These are phyloP conservation scores for Brasilioporus rufonigricans DNA, from an alignment of 768 basidiomycete species.

Conservation along the genomic window DNA sequence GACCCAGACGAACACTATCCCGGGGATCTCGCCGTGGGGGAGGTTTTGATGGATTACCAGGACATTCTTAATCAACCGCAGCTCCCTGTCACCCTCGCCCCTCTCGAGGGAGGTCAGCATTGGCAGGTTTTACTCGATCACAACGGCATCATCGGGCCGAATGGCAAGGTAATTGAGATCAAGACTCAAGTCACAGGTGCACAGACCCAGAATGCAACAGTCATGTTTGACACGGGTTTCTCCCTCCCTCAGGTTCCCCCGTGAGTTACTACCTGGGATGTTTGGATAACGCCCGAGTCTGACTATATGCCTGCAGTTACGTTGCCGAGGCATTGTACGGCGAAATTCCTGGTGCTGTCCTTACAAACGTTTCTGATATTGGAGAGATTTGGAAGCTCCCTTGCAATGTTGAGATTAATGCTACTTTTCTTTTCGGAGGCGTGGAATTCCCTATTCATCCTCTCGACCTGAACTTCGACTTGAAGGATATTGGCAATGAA, in stretches of 20 bases:
- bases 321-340: constrained; percentile 64
- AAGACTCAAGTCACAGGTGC: constrained; percentile 43
- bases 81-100: constrained; percentile 44
- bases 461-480: constrained; percentile 49
- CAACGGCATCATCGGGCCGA: constrained; percentile 60
- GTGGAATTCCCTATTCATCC: constrained; percentile 61
- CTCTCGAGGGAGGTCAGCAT: constrained; percentile 49
- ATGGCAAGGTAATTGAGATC: constrained; percentile 48
- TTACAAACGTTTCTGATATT: constrained; percentile 35
- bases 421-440: constrained; percentile 63
- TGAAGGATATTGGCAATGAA: constrained; percentile 5
- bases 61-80: constrained; percentile 49
- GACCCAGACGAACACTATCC: constrained; percentile 51
- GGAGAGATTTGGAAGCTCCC: constrained; percentile 60
- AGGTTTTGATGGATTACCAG: constrained; percentile 48
- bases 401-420: constrained; percentile 60
- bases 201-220: constrained; percentile 49
- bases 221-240: constrained; percentile 69
- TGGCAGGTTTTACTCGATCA: constrained; percentile 64
- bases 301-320: constrained; percentile 29
- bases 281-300: constrained; percentile 16
- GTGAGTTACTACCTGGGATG: constrained; percentile 29
- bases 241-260: constrained; percentile 60
- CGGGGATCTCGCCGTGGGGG: constrained; percentile 66
- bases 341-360: constrained; percentile 49